These are phyloP conservation scores for Voacanga thouarsii DNA, from an alignment of 257 asterid species.

Conservation along the genomic window DNA sequence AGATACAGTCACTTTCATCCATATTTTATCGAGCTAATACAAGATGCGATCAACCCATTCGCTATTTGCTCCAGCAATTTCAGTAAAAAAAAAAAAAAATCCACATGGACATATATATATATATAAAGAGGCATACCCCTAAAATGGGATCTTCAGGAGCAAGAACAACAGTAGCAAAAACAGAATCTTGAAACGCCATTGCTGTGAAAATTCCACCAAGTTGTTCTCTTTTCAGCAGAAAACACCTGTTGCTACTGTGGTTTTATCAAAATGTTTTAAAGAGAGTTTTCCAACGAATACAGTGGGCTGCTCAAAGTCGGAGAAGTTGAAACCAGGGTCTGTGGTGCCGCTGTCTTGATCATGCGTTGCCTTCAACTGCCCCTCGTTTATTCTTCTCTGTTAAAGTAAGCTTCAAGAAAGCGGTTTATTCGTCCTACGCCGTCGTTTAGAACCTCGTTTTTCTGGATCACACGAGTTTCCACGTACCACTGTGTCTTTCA, in stretches of 20 bases:
- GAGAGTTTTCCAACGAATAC: background rate
- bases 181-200: slow-evolving; percentile 43
- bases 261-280: background rate
- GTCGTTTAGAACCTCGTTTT: background rate
- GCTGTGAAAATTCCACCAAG: background rate
- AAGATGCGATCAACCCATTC: background rate
- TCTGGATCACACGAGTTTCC: background rate
- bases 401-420: background rate
- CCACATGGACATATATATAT: background rate
- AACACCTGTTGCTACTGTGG: background rate
- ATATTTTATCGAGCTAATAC: background rate
- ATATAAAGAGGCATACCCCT: slow-evolving; percentile 42
- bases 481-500: background rate
- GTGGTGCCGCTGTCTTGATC: background rate
- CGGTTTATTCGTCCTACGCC: background rate
- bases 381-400: no score
- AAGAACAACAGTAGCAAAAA: slow-evolving; percentile 53
- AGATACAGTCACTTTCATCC: background rate
- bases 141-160: slow-evolving; percentile 84
- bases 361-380: background rate
- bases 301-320: background rate
- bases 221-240: background rate
- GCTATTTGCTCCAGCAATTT: background rate
- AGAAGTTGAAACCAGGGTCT: background rate
- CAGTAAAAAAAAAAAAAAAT: background rate